Base-by-base conservation (phyloP, 257 asterid species). In the Cruciata laevipes region DNA sequence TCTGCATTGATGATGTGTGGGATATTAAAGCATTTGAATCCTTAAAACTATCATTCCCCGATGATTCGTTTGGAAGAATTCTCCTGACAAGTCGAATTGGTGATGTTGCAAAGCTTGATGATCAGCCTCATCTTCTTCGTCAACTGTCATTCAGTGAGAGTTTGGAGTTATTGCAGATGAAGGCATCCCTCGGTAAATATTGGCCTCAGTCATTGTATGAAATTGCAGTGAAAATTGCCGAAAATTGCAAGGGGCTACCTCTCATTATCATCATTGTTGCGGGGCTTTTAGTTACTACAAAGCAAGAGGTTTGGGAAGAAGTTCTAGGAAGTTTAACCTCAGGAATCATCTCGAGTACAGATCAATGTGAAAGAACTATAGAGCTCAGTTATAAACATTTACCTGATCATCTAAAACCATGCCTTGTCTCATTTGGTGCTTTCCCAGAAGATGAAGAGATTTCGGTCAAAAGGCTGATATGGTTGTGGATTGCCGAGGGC, bases 401-500 rank as follows among this genome's bases (percentile, higher is more conserved):
- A 16, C 72, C 65, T 3, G 56, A 35, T 1, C 27, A 20, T 57
- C 23, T 68, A 6, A 68, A 23, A 30, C 31, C 72, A 21, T 68
- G 72, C 32, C 20, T 68, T 14, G 65, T 68, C 11, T 68, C 24
- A 3, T 68, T 68, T 23, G 65, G 55, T 11, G 21, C 40, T 8
- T 68, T 68, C 4, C 55, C 52, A n/a, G 25, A 47, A 47, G 53
- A 47, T 16, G 20, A 47, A 47, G 53, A 47, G 53, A 47, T 47
- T 13, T 47, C 44, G 0, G 51, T 55, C 27, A 56, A 68, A 38
- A 68, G 17, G 37, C 23, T 68, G 42, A 20, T 21, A 27, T 61
- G 23, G 27, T 56, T 55, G 7, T 68, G 72, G 72, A 55, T 68
- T 35, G 56, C 72, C 17, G 72, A 68, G 59, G 65, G 72, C 1